Base-by-base conservation (phyloP, 139 green algal genomes). In the Volvox reticuliferus region DNA sequence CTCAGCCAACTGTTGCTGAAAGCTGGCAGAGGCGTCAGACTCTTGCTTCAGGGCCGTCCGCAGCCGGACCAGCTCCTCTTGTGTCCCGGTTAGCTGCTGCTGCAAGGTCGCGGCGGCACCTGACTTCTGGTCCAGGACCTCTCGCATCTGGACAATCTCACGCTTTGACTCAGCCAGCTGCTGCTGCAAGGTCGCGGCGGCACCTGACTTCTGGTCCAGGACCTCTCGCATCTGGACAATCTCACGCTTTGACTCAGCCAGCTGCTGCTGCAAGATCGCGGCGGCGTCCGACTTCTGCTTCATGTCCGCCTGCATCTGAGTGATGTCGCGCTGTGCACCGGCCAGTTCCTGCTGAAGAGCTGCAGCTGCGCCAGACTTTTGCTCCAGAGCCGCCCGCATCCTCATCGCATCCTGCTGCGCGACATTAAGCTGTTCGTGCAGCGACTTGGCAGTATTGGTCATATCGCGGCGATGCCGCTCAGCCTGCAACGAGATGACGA, bases 331-430 rank as follows among this genome's bases (percentile, higher is more conserved):
- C 69, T 85, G 68, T 71, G 76, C 19, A 37, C 30, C 84, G 32
- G 30, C n/a, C 77, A 93, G 28, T 68, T 93, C 32, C 26, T 36
- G 28, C 87, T 91, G 78, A 28, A 86, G 88, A 12, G 63, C 20
- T 2, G 79, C 3, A 24, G 78, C 78, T 3, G 88, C 17, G 44
- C 28, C 36, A 28, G 35, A 82, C 24, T 84, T 84, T 26, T 71
- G 30, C 18, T 86, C 79, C 79, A 86, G 16, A n/a, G 28, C 26
- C 24, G 81, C 81, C 62, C 81, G 61, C 62, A 86, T 55, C 24
- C 50, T 55, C 12, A 71, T 26, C 50, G 79, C 26, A n/a, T 86
- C 79, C 50, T 86, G 79, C 65, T 88, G 82, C 63, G 12, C 16
- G 17, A 20, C 73, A 24, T 18, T 6, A 20, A 61, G 35, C 77